These are phyloP conservation scores for Apiospora rasikravindrae DNA, from an alignment of 2,329 filamentous ascomycete species.

Conservation along the genomic window DNA sequence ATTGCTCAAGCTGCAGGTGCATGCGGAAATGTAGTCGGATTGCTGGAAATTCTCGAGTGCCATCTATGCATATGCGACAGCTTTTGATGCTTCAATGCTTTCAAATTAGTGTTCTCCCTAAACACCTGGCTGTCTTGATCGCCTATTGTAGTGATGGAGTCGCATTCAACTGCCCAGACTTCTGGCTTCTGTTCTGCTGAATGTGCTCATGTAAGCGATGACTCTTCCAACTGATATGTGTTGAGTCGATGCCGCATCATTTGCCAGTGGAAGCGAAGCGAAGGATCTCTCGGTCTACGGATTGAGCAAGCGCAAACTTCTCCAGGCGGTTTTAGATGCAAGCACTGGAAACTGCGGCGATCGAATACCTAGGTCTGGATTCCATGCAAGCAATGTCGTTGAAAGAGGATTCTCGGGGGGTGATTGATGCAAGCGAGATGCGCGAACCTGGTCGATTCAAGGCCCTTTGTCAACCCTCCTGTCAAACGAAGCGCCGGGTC, in stretches of 20 bases:
- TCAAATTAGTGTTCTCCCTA: not conserved
- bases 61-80: not conserved
- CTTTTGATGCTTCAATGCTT: not conserved
- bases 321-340: not conserved
- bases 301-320: not conserved
- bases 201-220: not conserved
- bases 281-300: not conserved
- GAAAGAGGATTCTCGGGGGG: not conserved
- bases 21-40: not conserved
- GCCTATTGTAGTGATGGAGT: not conserved
- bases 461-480: not conserved
- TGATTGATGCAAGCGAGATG: not conserved
- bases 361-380: not conserved
- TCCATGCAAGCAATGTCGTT: not conserved
- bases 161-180: not conserved
- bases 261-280: not conserved
- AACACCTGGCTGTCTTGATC: not conserved
- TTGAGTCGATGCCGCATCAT: not conserved
- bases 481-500: not conserved
- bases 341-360: not conserved
- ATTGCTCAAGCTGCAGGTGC: not conserved
- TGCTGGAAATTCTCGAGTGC: not conserved
- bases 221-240: not conserved
- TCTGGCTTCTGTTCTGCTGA: not conserved
- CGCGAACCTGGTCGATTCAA: slow-evolving; percentile 2